Percentiles rank a stretch among this genome's conserved stretches.
Evolutionary conservation across 148 eudicot species (phyloP).

Genomic region (Polygonum aviculare): DNA sequence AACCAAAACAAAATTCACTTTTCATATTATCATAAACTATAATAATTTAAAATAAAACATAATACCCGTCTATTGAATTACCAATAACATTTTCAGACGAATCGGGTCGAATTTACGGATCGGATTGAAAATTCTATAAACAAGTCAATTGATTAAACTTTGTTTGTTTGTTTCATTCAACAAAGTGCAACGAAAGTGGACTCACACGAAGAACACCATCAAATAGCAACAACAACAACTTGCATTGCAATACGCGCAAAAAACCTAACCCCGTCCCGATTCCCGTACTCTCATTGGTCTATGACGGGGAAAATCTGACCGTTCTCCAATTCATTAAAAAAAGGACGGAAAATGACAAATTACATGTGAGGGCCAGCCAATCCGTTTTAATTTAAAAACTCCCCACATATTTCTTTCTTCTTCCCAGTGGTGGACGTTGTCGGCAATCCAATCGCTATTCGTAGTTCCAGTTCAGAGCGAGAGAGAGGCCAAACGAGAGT

Average conservation of each 20-base stretch:
- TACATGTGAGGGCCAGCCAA: constrained; percentile 9
- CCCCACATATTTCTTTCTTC: neutral
- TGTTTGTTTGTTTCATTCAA: neutral
- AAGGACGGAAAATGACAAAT: neutral
- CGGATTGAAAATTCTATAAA: neutral
- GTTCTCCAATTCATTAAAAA: neutral
- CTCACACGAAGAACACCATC: constrained; percentile 3
- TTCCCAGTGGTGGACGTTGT: constrained; percentile 7
- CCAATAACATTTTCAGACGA: too few species aligned
- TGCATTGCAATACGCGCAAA: neutral
- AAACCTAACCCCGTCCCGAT: neutral
- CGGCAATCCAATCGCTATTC: constrained; percentile 1
- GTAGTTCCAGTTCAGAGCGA: neutral
- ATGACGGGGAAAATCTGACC: neutral
- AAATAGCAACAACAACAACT: neutral
- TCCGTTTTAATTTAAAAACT: neutral
- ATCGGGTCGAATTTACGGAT: too few species aligned
- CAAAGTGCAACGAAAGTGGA: constrained; percentile 1
- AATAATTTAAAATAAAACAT: too few species aligned
- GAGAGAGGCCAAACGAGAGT: neutral
- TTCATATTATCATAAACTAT: too few species aligned
- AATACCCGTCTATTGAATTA: too few species aligned
- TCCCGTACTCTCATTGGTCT: neutral
- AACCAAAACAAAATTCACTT: too few species aligned
- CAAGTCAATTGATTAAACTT: neutral